Base-by-base conservation (phyloP, 2,329 filamentous ascomycete genomes). In the Parastagonospora nodorum region DNA sequence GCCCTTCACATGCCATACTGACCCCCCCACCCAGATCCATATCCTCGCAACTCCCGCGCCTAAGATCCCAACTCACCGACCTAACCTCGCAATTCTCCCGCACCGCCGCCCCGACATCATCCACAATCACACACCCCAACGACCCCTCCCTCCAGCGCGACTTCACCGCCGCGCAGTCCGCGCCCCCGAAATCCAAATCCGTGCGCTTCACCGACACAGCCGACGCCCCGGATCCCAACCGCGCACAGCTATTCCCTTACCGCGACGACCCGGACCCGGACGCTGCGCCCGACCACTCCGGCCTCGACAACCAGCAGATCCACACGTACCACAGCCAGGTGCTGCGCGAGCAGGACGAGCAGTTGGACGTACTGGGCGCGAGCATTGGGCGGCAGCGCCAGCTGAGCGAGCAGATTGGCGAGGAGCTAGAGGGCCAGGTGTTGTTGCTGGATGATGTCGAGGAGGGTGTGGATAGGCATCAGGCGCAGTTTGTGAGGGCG, bases 381-480 rank as follows among this genome's bases (percentile, higher is more conserved):
- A 90, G 86, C 50, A 97, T 99, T 61, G 84, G 89, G 4, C 85
- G 94, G 33, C 94, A 97, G 78, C 82, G 95, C 42, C 90, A 97
- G 77, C 80, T 99, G 55, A 92, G 88, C 69, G 95, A 97, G 78
- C 90, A 94, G 77, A 97, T 99, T 66, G 93, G 94, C 28, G 90
- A 97, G 72, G 94, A 99, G 80, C 81, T 99, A 31, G 94, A 97
- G 64, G 88, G 86, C 61, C 94, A 99, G 67, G 89, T 95, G 32
- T 82, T 88, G 62, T 80, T 99, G 80, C 80, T 99, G 28, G 93
- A 97, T 71, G 93, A 96, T 65, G 86, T 95, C 38, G 94, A 97
- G 68, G 83, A 83, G 38, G 83, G 88, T 15, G 89, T 92, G 7
- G 92, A 96, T 71, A 80, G 92, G 50, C 92, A 97, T 75, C 84